phyloP scores from a whole-genome alignment of 2,329 filamentous ascomycete species.

The Cryoendolithus antarcticus region DNA sequence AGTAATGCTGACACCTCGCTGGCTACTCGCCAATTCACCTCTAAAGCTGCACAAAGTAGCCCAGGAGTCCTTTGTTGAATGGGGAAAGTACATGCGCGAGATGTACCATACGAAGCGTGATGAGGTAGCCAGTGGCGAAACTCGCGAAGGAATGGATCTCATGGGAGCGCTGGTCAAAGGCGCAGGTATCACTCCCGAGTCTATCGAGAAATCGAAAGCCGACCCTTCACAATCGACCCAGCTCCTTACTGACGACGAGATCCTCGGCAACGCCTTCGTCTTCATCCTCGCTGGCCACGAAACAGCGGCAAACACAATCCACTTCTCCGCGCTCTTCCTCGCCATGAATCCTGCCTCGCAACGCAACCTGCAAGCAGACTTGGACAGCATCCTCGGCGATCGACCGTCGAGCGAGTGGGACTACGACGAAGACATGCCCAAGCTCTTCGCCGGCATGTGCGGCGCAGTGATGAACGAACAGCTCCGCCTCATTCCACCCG shows the following conservation, averaged over 20 bases:
- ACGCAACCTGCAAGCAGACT: constrained; percentile 52
- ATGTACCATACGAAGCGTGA: constrained; percentile 50
- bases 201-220: constrained; percentile 24
- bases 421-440: constrained; percentile 55
- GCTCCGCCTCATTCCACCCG: constrained; percentile 59
- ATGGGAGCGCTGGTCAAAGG: constrained; percentile 42
- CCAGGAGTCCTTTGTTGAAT: constrained; percentile 47
- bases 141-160: constrained; percentile 40
- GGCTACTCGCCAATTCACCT: constrained; percentile 42
- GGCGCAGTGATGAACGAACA: constrained; percentile 70
- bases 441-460: constrained; percentile 55
- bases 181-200: constrained; percentile 23
- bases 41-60: constrained; percentile 41
- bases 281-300: constrained; percentile 64
- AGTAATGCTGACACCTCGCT: constrained; percentile 47
- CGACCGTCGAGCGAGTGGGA: constrained; percentile 52
- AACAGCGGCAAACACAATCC: constrained; percentile 62
- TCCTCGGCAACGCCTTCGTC: constrained; percentile 57
- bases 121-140: constrained; percentile 28
- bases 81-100: constrained; percentile 57
- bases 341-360: constrained; percentile 55
- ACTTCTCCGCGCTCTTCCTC: constrained; percentile 57
- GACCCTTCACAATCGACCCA: constrained; percentile 24
- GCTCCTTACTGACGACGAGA: constrained; percentile 47
- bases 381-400: constrained; percentile 52